Conservation (phyloP, 306 rosid species). For the Vigna trinervia region DNA sequence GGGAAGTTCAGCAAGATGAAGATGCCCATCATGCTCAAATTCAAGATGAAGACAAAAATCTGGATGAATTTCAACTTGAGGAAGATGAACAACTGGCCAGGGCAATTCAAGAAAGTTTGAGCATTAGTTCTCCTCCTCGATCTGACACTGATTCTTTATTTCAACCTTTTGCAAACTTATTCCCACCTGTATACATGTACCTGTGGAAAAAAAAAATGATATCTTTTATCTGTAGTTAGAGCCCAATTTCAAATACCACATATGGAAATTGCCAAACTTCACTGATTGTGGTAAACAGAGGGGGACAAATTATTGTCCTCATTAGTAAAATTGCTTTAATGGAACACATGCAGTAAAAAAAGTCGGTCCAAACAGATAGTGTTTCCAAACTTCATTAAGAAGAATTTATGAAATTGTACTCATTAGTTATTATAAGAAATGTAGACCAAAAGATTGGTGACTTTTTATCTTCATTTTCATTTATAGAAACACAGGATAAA, state of each 20-base stretch:
- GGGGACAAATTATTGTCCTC: constrained; percentile 8
- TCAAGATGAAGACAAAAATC: constrained; percentile 62
- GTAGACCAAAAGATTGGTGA: constrained; percentile 7
- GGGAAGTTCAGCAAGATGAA: constrained; percentile 63
- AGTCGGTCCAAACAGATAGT: not conserved
- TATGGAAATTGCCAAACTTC: constrained; percentile 5
- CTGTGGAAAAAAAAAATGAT: constrained; percentile 28
- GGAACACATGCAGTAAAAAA: not conserved
- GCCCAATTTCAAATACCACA: constrained; percentile 26
- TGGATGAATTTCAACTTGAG: constrained; percentile 70
- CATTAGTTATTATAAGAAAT: constrained; percentile 4
- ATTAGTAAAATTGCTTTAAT: constrained; percentile 5
- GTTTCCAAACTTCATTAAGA: constrained; percentile 2
- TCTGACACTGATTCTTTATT: constrained; percentile 54
- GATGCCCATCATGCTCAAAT: constrained; percentile 53
- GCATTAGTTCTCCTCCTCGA: constrained; percentile 66
- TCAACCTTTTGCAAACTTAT: constrained; percentile 61
- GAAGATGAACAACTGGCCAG: constrained; percentile 95
- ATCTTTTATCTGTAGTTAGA: constrained; percentile 24
- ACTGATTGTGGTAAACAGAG: constrained; percentile 11
- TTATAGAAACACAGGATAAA: constrained; percentile 24
- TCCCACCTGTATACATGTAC: constrained; percentile 80
- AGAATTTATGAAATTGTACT: constrained; percentile 17
- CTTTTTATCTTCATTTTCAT: not conserved
- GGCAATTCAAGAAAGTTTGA: constrained; percentile 92